A percentile compares a stretch with the other conserved stretches of the same genome.
These are phyloP conservation scores for Salix purpurea DNA, from an alignment of 345 rosid species.

Conservation along the genomic window DNA sequence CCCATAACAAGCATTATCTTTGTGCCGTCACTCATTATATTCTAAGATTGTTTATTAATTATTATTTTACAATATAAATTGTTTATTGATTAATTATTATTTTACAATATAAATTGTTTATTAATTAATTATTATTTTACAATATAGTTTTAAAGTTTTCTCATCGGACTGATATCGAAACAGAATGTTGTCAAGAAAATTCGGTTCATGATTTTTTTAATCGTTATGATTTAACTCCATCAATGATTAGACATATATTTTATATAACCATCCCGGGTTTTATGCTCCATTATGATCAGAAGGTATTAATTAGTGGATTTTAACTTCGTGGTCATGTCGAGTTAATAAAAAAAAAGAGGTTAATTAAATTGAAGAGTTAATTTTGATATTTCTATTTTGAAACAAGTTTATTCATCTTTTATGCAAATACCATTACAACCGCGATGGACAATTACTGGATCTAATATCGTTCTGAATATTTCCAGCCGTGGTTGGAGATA, in stretches of 20 bases:
- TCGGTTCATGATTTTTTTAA: background rate
- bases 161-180: background rate
- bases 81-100: background rate
- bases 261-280: background rate
- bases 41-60: background rate
- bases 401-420: too few species aligned
- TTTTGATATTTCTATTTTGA: too few species aligned
- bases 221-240: background rate
- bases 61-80: background rate
- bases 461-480: background rate
- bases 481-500: constrained; percentile 42
- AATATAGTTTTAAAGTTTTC: background rate
- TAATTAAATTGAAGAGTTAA: too few species aligned
- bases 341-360: too few species aligned
- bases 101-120: background rate
- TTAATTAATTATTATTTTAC: too few species aligned
- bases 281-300: too few species aligned
- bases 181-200: background rate
- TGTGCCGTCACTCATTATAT: background rate
- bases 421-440: background rate
- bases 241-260: background rate
- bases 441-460: background rate
- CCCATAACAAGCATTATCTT: background rate
- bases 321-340: background rate
- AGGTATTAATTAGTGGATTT: background rate